These are phyloP conservation scores for Tilletia indica DNA, from an alignment of 1,284 basidiomycete species.

Conservation along the genomic window DNA sequence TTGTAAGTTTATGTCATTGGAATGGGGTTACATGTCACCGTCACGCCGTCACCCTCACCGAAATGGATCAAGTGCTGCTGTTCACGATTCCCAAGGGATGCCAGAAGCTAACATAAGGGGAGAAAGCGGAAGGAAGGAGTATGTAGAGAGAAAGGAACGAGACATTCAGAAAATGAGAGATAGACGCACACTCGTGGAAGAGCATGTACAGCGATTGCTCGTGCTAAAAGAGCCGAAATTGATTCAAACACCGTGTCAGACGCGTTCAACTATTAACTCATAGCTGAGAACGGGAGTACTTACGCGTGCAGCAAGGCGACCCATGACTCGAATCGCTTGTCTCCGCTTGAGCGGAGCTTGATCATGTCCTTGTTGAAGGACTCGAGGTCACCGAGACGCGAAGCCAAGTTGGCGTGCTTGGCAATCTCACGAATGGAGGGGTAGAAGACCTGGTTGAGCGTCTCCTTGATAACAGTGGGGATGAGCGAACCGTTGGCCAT, in stretches of 20 bases:
- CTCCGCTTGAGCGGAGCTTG: constrained; percentile 30
- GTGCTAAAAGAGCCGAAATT: constrained; percentile 11
- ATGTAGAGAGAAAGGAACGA: constrained; percentile 13
- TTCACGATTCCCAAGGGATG: too few relatives aligned
- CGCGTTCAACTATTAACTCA: neutral
- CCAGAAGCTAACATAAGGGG: too few relatives aligned
- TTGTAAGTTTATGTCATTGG: too few relatives aligned
- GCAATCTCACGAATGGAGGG: constrained; percentile 38
- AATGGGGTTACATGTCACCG: too few relatives aligned
- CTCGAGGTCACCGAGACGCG: constrained; percentile 49
- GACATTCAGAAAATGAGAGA: constrained; percentile 8
- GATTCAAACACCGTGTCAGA: neutral
- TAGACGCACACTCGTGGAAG: constrained; percentile 24
- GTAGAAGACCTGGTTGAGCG: constrained; percentile 48
- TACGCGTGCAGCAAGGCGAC: constrained; percentile 22
- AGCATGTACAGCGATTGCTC: constrained; percentile 24
- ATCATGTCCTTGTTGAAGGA: constrained; percentile 50
- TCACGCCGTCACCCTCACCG: too few relatives aligned
- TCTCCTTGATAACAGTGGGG: constrained; percentile 49
- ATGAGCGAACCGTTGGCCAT: constrained; percentile 45
- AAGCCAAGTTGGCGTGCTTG: constrained; percentile 38
- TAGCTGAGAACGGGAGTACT: neutral
- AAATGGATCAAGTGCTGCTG: too few relatives aligned
- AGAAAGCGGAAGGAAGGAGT: too few relatives aligned
- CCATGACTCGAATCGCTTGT: constrained; percentile 20